Evolutionary conservation across 371 early-diverging fungal species (phyloP), one percentile per base, ranked within the genome.

Genomic region (Chytridium lagenaria): DNA sequence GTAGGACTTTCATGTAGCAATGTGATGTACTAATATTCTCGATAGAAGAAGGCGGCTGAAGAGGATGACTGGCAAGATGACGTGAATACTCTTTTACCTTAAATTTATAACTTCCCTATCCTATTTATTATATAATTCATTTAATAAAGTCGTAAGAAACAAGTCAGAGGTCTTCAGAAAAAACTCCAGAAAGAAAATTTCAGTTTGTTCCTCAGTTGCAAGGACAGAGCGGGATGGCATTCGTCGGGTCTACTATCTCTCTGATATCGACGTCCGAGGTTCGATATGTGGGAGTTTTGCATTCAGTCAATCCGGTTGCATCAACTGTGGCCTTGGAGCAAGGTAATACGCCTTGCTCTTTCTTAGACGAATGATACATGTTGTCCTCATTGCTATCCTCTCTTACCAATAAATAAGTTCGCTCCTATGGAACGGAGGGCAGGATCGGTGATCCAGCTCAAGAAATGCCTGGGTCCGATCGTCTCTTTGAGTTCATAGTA

Each of bases 231-330:
- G 74, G 49, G 63, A 76, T 73, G 72, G 69, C 73, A 5, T 79
- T 78, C 55, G 68, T 82, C 7, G 93, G 94, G 50, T 89, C 90
- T 30, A 91, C 87, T 77, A 93, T 94, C 82, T 84, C 75, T 81
- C 87, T 97, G 71, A 94, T 96, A 73, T 93, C 94, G 73, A 91
- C 93, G 74, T 92, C 93, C 69, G 92, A 94, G 75, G 93, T 96
- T 81, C 92, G 96, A 73, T 98, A 95, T 82, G 92, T 93, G 55
- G 98, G 97, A 55, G 90, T 88, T 52, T 89, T 98, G 51, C 91
- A 92, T 77, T 89, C 89, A 59, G 92, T 98, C 76, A 92, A 96
- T 85, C 91, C 92, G 61, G 80, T 86, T n/a, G 93, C 94, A 71
- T 91, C 93, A 28, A 93, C 96, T 12, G 93, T 98, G 61, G 88